A percentile compares a stretch with the other conserved stretches of the same genome.
Evolutionary conservation across 108 stramenopile species (phyloP).

Genomic region (Nitzschia sp.): DNA sequence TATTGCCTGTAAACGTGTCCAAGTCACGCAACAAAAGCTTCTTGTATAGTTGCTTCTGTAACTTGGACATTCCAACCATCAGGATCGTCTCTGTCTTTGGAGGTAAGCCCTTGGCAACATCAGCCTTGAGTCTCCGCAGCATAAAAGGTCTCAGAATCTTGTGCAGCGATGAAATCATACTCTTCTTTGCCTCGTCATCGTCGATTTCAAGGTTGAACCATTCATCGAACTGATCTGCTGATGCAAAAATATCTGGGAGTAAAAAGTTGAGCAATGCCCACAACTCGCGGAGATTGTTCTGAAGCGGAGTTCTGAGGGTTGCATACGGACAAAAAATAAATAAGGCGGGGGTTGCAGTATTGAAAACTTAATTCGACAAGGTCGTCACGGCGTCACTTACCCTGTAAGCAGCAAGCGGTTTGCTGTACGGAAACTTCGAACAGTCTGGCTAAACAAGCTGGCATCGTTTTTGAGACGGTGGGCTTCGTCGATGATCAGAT

Average conservation of each 20-base stretch:
- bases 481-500: conserved; percentile 98
- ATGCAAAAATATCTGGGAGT: conserved; percentile 85
- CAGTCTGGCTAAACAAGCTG: conserved; percentile 89
- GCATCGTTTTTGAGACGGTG: conserved; percentile 97
- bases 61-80: conserved; percentile 88
- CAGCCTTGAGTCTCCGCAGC: conserved; percentile 95
- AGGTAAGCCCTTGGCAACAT: conserved; percentile 88
- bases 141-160: conserved; percentile 98
- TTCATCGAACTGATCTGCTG: conserved; percentile 92
- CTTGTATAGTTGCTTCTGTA: conserved; percentile 94
- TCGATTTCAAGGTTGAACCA: conserved; percentile 93
- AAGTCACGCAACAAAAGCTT: conserved; percentile 87
- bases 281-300: conserved; percentile 85
- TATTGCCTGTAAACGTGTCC: conserved; percentile 75
- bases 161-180: conserved; percentile 96
- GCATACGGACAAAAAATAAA: background rate
- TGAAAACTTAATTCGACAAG: too few relatives aligned
- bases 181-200: conserved; percentile 86
- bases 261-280: conserved; percentile 96
- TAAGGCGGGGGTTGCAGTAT: background rate
- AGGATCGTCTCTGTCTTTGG: conserved; percentile 93
- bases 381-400: conserved; percentile 2
- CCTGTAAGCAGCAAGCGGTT: conserved; percentile 96
- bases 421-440: conserved; percentile 84
- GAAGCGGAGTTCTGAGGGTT: conserved; percentile 87